Evolutionary conservation across 1,139 yeast genomes (phyloP).

Genomic region (Blastobotrys arbuscula): DNA sequence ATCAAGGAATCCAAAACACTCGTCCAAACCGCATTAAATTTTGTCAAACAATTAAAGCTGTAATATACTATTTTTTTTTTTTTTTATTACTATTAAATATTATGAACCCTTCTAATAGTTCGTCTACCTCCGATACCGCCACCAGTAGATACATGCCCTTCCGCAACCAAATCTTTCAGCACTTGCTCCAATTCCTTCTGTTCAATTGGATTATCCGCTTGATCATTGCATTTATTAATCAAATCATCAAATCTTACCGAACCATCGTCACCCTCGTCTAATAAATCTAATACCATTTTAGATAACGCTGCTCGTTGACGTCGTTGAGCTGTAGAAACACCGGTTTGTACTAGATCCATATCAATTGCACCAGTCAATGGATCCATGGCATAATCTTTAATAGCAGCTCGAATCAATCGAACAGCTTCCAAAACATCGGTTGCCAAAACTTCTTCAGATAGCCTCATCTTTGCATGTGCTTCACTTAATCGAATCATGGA

Average conservation of each 20-base stretch:
- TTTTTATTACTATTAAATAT: slow-evolving; percentile 7
- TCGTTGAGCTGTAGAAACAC: slow-evolving; percentile 86
- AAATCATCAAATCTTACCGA: slow-evolving; percentile 56
- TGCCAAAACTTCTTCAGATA: slow-evolving; percentile 62
- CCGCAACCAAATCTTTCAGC: slow-evolving; percentile 64
- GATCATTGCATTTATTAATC: slow-evolving; percentile 59
- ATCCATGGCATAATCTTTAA: slow-evolving; percentile 96
- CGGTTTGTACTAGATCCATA: slow-evolving; percentile 96
- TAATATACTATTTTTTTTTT: too few species aligned
- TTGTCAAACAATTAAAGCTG: not conserved
- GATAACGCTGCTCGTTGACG: slow-evolving; percentile 69
- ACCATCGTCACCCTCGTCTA: slow-evolving; percentile 45
- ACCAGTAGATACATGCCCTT: slow-evolving; percentile 55
- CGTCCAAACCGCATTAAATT: slow-evolving; percentile 1
- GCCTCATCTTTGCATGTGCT: slow-evolving; percentile 96
- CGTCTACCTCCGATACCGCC: slow-evolving; percentile 68
- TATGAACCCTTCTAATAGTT: slow-evolving; percentile 47
- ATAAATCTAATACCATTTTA: slow-evolving; percentile 61
- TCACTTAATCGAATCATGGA: slow-evolving; percentile 91
- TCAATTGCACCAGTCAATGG: slow-evolving; percentile 95
- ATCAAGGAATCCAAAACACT: not conserved
- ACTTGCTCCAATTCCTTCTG: slow-evolving; percentile 64
- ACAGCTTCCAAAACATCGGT: slow-evolving; percentile 93
- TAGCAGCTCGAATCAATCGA: slow-evolving; percentile 84
- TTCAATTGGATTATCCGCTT: slow-evolving; percentile 63